Conservation (phyloP, 805 yeast genomes). For the Myxozyma udenii region DNA sequence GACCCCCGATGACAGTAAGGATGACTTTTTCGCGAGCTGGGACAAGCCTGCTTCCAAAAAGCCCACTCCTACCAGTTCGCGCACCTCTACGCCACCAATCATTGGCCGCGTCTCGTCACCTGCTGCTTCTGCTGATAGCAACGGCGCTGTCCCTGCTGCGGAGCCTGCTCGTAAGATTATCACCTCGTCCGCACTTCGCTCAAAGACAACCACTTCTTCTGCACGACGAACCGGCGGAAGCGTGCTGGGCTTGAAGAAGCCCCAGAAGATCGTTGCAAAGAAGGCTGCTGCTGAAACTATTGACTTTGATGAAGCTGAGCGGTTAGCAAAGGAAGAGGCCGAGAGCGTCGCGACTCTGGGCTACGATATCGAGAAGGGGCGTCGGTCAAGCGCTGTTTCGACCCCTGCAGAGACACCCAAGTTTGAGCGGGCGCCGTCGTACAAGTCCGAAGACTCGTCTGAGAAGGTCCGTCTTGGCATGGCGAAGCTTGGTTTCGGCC, state of each 20-base stretch:
- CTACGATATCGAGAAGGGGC: slow-evolving; percentile 40
- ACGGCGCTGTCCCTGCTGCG: slow-evolving; percentile 2
- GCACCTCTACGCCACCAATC: slow-evolving; percentile 37
- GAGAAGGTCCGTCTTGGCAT: slow-evolving; percentile 35
- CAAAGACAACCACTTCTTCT: slow-evolving; percentile 23
- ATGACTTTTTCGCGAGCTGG: slow-evolving; percentile 91
- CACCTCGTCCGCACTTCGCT: slow-evolving; percentile 43
- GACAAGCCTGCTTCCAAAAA: slow-evolving; percentile 61
- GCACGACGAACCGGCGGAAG: slow-evolving; percentile 28
- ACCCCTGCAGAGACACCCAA: slow-evolving; percentile 9
- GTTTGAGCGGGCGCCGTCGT: slow-evolving; percentile 11
- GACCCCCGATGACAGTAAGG: slow-evolving; percentile 45
- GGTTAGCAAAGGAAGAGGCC: slow-evolving; percentile 77
- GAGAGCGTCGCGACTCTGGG: slow-evolving; percentile 54
- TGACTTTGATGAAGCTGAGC: slow-evolving; percentile 66
- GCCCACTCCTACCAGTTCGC: slow-evolving; percentile 43
- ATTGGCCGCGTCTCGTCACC: slow-evolving; percentile 29
- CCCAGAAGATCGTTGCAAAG: slow-evolving; percentile 37
- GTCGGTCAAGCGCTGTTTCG: not conserved
- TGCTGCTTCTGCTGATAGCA: slow-evolving; percentile 29
- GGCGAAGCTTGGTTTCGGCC: slow-evolving; percentile 87
- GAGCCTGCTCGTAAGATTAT: slow-evolving; percentile 42
- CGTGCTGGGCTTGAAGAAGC: slow-evolving; percentile 38
- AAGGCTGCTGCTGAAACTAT: slow-evolving; percentile 45
- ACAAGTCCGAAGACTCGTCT: slow-evolving; percentile 1